These are phyloP conservation scores for Takashimella koratensis DNA, from an alignment of 1,284 basidiomycete species.

Conservation along the genomic window DNA sequence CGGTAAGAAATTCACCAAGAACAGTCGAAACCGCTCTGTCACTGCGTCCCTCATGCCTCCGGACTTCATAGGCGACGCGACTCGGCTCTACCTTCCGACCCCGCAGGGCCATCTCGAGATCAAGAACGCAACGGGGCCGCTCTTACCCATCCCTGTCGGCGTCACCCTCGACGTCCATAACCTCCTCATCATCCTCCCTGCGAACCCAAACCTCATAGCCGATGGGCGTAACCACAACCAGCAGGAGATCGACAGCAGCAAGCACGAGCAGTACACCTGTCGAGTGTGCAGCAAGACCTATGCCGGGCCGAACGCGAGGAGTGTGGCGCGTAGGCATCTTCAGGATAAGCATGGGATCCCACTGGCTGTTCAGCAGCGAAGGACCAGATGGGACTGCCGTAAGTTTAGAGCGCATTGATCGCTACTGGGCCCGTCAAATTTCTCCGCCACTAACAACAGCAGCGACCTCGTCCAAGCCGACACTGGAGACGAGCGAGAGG, in stretches of 20 bases:
- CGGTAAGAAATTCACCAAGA: background rate
- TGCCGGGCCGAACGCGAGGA: slow-evolving; percentile 55
- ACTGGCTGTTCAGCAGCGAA: slow-evolving; percentile 51
- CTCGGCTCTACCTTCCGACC: background rate
- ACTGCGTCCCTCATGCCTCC: background rate
- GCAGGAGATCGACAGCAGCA: slow-evolving; percentile 7
- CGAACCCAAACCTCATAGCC: background rate
- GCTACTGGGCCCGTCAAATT: too few relatives aligned
- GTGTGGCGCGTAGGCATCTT: slow-evolving; percentile 56
- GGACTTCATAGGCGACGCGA: background rate
- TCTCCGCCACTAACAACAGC: too few relatives aligned
- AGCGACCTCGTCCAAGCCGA: background rate
- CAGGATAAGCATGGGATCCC: slow-evolving; percentile 58
- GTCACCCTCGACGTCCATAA: slow-evolving; percentile 29
- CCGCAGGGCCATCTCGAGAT: background rate
- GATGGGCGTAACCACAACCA: slow-evolving; percentile 11
- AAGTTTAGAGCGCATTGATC: slow-evolving; percentile 24
- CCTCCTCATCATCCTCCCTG: slow-evolving; percentile 30
- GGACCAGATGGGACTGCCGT: slow-evolving; percentile 57
- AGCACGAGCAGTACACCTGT: slow-evolving; percentile 37
- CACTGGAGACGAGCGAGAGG: background rate
- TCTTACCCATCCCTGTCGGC: slow-evolving; percentile 22
- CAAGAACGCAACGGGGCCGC: background rate
- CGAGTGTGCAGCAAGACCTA: slow-evolving; percentile 48
- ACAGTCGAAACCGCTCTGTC: background rate